Evolutionary conservation across 148 eudicot species (phyloP).

Genomic region (Camellia lanceoleosa): DNA sequence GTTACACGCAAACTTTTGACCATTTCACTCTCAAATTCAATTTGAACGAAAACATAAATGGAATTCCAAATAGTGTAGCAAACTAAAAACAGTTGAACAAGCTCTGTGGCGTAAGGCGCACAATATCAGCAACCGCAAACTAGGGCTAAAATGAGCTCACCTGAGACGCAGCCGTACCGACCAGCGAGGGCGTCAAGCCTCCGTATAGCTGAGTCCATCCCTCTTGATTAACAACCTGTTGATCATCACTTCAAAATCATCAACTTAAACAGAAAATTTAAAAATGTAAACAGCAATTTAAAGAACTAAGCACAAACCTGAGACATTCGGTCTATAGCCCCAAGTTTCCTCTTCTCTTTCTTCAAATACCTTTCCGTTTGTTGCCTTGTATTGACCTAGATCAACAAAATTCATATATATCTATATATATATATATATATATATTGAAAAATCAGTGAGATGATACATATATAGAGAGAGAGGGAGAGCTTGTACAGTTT

Average conservation of each 20-base stretch:
- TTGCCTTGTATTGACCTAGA: constrained; percentile 89
- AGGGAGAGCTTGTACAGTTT: constrained; percentile 48
- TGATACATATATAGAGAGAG: not conserved
- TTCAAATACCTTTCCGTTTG: constrained; percentile 84
- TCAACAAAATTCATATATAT: constrained; percentile 11
- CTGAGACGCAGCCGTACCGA: constrained; percentile 96
- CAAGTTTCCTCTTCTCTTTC: constrained; percentile 50
- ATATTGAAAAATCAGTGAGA: not conserved
- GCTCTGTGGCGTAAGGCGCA: not conserved
- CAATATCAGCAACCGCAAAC: constrained; percentile 7
- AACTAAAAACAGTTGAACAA: not conserved
- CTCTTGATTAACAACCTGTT: constrained; percentile 81
- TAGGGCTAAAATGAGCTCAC: constrained; percentile 35
- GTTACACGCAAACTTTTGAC: not conserved
- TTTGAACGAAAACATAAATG: not conserved
- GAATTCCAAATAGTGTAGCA: not conserved
- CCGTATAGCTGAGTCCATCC: constrained; percentile 90
- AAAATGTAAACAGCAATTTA: not conserved
- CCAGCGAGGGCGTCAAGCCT: constrained; percentile 82
- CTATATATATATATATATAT: not conserved
- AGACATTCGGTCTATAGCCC: constrained; percentile 65
- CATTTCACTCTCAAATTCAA: not conserved
- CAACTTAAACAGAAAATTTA: not conserved
- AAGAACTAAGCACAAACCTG: constrained; percentile 42
- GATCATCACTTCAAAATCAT: constrained; percentile 12